Base-by-base conservation (phyloP, 225 moss, liverwort and hornwort genomes). In the Asterella californica region DNA sequence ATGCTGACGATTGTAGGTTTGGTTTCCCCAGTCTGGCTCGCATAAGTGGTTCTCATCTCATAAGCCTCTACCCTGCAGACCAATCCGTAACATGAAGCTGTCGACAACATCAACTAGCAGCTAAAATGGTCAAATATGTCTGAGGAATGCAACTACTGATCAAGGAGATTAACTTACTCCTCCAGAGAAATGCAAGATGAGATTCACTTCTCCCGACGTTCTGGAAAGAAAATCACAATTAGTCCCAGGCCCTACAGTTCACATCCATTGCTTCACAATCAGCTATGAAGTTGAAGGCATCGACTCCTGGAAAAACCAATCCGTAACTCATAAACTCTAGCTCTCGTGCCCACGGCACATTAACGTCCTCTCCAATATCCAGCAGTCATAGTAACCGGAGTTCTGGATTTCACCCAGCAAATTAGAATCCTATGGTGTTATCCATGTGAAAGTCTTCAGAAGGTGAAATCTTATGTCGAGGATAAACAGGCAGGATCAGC, bases 181-280 rank as follows among this genome's bases (percentile, higher is more conserved):
- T 75, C 67, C 76, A 47, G 83, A 46, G 15, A 24, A 93, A 81
- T 96, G 96, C 60, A 94, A 65, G 69, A 96, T 94, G 80, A 91
- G 37, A 71, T 86, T 94, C 78, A 96, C 85, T 76, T 87, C 89
- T 78, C 94, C 94, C 37, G 79, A 68, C 32, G 53, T 33, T 70
- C 69, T 70, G 79, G 19, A 22, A 37, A 32, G 17, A 68, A 25
- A 24, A 42, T 24, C 30, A 32, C 53, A 33, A 53, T 61, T 61
- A 61, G 27, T 25, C 61, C 61, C 9, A 6, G 18, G 15, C 18
- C 24, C 15, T 8, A 6, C 27, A n/a, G 64, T 25, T n/a, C 64
- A 27, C 15, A 27, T 19, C 17, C 70, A 37, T 2, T 17, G 45
- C 36, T 45, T 70, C 6, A 45, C 5, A 25, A 46, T 24, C 21